Base-by-base conservation (phyloP, 2,329 filamentous ascomycete genomes). In the Periglandula ipomoeae region DNA sequence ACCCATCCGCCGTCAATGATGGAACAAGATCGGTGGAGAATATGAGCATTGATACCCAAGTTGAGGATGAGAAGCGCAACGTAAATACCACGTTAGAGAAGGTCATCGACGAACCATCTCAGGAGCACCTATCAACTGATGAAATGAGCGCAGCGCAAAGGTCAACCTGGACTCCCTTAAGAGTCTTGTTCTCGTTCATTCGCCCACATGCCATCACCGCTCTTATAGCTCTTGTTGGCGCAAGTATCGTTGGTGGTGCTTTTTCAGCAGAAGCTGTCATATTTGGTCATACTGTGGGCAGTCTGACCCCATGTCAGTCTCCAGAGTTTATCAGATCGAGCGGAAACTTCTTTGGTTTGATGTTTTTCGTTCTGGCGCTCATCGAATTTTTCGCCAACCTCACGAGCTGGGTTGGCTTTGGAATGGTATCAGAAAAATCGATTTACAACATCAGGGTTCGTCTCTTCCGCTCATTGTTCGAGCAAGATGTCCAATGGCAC, bases 401-500 rank as follows among this genome's bases (percentile, higher is more conserved):
- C 15, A 67, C 72, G 24, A 81, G 77, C 41, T 70, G 69, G 58
- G 71, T 70, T 1, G 64, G 66, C 22, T 78, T 79, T 67, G 64
- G 68, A 7, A 61, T 61, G 27, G 53, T 68, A 8, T 78, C 83
- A 0, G 83, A 88, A 59, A 78, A 82, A 53, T 65, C 85, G 1
- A 69, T 87, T 1, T 82, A 81, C 60, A 75, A 71, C 40, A 75
- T 85, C 9, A 73, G 83, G 46, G 74, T 84, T 2, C 63, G 84
- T 1, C 82, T 80, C 0, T 78, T 87, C 59, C 75, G 80, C 2
- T 79, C 82, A 0, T 65, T 87, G 1, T 75, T 86, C 45, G 71
- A 79, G 50, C 83, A 87, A 62, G 79, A 82, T 52, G 66, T 85
- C 43, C 74, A 84, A 51, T 89, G 84, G 84, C 84, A 88, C 57